Percentiles rank a stretch among this genome's conserved stretches.
These are phyloP conservation scores for Kandelia obovata DNA, from an alignment of 345 rosid genomes.

Conservation along the genomic window DNA sequence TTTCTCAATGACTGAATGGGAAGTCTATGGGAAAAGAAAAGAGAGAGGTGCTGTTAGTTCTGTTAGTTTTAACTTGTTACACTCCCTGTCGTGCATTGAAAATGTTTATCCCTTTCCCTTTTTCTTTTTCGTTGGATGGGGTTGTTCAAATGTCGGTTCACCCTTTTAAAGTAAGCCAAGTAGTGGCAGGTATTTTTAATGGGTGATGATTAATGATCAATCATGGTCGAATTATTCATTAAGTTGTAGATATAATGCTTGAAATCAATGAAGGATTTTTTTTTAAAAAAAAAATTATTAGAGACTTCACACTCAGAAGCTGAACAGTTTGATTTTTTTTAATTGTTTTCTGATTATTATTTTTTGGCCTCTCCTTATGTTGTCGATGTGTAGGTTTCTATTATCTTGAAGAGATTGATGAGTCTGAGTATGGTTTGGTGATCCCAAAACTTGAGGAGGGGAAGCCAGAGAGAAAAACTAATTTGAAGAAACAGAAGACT, in stretches of 20 bases:
- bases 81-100: too few relatives aligned
- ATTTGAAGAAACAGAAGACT: constrained; percentile 36
- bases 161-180: not conserved
- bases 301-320: not conserved
- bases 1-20: too few relatives aligned
- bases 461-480: constrained; percentile 25
- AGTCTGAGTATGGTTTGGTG: constrained; percentile 51
- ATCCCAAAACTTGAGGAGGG: constrained; percentile 35
- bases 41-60: too few relatives aligned
- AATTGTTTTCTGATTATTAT: not conserved
- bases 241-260: not conserved
- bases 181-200: not conserved
- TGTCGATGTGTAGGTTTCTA: constrained; percentile 56
- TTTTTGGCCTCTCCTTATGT: not conserved
- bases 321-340: too few relatives aligned
- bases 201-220: not conserved
- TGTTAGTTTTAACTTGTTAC: too few relatives aligned
- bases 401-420: constrained; percentile 90
- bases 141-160: too few relatives aligned
- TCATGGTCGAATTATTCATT: not conserved
- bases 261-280: not conserved
- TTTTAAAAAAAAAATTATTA: not conserved
- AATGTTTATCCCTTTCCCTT: too few relatives aligned
- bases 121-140: too few relatives aligned
- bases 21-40: too few relatives aligned